phyloP scores from a whole-genome alignment of 345 rosid genomes.

The Tarenaya hassleriana region DNA sequence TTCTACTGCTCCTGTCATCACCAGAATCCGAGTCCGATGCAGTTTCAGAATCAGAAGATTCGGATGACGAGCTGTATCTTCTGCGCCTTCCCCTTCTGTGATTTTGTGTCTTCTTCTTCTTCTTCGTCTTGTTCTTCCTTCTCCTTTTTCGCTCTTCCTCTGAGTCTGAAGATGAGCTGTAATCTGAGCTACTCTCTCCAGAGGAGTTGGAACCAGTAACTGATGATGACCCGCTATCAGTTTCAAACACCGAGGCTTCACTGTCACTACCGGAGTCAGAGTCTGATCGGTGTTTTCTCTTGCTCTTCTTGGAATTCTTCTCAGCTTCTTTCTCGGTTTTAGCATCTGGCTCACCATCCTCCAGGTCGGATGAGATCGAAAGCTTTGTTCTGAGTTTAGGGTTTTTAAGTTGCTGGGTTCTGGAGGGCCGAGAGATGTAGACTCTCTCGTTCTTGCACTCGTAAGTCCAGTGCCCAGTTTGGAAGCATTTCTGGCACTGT shows the following conservation, averaged over 20 bases:
- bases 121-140: conserved; percentile 61
- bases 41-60: conserved; percentile 64
- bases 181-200: conserved; percentile 57
- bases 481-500: conserved; percentile 92
- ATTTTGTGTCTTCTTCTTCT: conserved; percentile 55
- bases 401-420: conserved; percentile 93
- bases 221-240: conserved; percentile 57
- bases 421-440: conserved; percentile 80
- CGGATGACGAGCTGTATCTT: conserved; percentile 70
- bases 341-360: conserved; percentile 26
- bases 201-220: conserved; percentile 58
- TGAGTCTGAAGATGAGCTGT: conserved; percentile 63
- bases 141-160: conserved; percentile 66
- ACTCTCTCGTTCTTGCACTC: conserved; percentile 95
- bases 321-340: conserved; percentile 30
- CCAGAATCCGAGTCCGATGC: conserved; percentile 72
- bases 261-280: conserved; percentile 67
- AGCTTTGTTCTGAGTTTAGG: conserved; percentile 68
- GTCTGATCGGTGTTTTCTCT: conserved; percentile 67
- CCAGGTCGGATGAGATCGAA: conserved; percentile 34
- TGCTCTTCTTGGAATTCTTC: conserved; percentile 62
- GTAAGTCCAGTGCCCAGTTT: conserved; percentile 92
- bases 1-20: conserved; percentile 51
- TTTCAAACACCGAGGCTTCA: conserved; percentile 88
- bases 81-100: conserved; percentile 41